Evolutionary conservation across 2,329 filamentous ascomycete genomes (phyloP), one percentile per base, ranked within the genome.

Genomic region (Thermoascus crustaceus): DNA sequence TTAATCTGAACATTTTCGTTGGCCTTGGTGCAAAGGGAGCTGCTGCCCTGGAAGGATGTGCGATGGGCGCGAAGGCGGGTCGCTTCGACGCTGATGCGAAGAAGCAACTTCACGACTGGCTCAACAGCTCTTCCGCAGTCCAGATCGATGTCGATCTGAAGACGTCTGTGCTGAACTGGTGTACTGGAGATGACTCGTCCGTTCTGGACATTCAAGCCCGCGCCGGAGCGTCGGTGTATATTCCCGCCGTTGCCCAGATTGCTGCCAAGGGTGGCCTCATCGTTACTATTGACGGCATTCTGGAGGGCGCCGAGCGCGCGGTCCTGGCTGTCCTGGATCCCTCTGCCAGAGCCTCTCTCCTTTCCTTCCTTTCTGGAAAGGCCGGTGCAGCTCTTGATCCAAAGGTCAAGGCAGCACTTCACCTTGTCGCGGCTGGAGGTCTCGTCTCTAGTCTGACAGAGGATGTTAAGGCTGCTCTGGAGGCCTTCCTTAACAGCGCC

Each of bases 241-340:
- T 58, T 34, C 58, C 58, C 29, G 45, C 44, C 14, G 53, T 47
- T 32, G 52, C 56, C 23, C 47, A 53, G 16, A 48, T 59, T 30
- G 57, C 58, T 32, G 57, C 58, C 32, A 49, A 60, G 48, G 56
- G 52, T 25, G 49, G 53, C n/a, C 48, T 61, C 33, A 52, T 48
- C 34, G 57, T 61, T 26, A 58, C 50, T 27, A 21, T 61, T 13
- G 56, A 60, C 10, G 58, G 58, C 53, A 58, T 62, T 39, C 52
- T 58, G 35, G 35, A 42, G 14, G 35, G 51, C 11, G 33, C 49
- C 32, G 46, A 52, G 11, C 44, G 56, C 7, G 47, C 44, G 17
- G 43, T 46, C n/a, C 46, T 48, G 27, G 51, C 59, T 13, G 49
- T 59, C 33, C 49, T 62, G 21, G 54, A 47, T 37, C 42, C 44